phyloP scores from a whole-genome alignment of 2,329 filamentous ascomycete species.

The Sphaerulina vaccinii region DNA sequence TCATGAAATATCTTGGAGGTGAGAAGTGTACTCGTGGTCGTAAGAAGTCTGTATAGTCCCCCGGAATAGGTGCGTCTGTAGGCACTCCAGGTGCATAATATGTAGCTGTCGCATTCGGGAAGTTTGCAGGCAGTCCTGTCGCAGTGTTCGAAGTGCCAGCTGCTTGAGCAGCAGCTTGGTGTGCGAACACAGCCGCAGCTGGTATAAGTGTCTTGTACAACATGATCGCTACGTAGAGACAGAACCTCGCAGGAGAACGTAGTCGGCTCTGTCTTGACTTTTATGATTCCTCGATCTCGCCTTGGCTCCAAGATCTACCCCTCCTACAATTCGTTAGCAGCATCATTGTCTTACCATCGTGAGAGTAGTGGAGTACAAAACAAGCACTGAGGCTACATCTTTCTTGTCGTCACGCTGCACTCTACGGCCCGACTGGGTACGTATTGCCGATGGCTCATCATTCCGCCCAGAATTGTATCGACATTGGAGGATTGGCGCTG shows the following conservation, averaged over 20 bases:
- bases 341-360: constrained; percentile 14
- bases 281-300: constrained; percentile 9
- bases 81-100: constrained; percentile 33
- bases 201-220: constrained; percentile 36
- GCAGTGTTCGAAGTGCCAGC: constrained; percentile 8
- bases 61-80: constrained; percentile 39
- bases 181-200: constrained; percentile 34
- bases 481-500: constrained; percentile 1
- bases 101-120: constrained; percentile 22
- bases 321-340: no score
- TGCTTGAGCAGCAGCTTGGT: constrained; percentile 18
- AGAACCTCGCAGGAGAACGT: not conserved
- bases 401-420: constrained; percentile 9
- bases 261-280: constrained; percentile 1
- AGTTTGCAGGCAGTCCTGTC: constrained; percentile 4
- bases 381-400: constrained; percentile 3
- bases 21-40: constrained; percentile 59
- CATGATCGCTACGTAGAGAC: constrained; percentile 5
- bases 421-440: constrained; percentile 12
- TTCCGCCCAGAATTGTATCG: constrained; percentile 1
- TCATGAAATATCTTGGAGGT: constrained; percentile 55
- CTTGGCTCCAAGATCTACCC: constrained; percentile 13
- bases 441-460: constrained; percentile 1
- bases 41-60: constrained; percentile 42
- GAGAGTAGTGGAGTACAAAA: constrained; percentile 4